A percentile compares a stretch with the other conserved stretches of the same genome.
phyloP scores from a whole-genome alignment of 2,329 filamentous ascomycete species.

The Colletotrichum neosansevieriae region DNA sequence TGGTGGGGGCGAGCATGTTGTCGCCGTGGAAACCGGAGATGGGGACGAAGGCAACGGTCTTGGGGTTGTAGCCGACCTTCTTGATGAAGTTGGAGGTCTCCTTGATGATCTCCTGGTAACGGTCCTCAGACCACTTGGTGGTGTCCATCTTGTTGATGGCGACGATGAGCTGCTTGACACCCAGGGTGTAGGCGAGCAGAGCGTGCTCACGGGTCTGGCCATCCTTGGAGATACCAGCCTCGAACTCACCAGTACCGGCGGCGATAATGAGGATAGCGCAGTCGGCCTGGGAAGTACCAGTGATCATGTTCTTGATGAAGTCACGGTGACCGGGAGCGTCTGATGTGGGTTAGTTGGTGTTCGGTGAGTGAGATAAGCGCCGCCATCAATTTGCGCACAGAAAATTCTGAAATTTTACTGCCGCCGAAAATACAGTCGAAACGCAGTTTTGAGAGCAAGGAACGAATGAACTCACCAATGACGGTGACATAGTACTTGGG shows the following conservation, averaged over 20 bases:
- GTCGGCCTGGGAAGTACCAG: constrained; percentile 99
- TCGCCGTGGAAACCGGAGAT: constrained; percentile 99
- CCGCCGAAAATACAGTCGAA: background rate
- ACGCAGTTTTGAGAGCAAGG: background rate
- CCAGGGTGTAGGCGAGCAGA: constrained; percentile 99
- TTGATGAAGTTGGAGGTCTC: constrained; percentile 99
- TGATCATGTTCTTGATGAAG: constrained; percentile 99
- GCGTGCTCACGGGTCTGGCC: constrained; percentile 99
- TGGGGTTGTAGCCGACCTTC: constrained; percentile 99
- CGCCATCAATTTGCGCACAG: too few relatives aligned
- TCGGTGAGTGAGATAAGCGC: background rate
- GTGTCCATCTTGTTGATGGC: constrained; percentile 99
- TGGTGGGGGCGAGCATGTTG: constrained; percentile 95
- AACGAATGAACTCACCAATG: constrained; percentile 75
- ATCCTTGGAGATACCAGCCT: constrained; percentile 99
- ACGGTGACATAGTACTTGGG: constrained; percentile 98
- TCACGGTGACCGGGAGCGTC: constrained; percentile 99
- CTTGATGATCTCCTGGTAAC: constrained; percentile 99
- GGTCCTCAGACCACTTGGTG: constrained; percentile 95
- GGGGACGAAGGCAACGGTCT: constrained; percentile 97
- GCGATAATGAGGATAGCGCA: constrained; percentile 99
- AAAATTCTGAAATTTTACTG: background rate
- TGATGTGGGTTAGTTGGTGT: constrained; percentile 47
- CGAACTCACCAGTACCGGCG: constrained; percentile 99
- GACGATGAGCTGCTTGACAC: constrained; percentile 99